These are phyloP conservation scores for Nakaseomyces glabratus DNA, from an alignment of 1,139 yeast genomes.

Conservation along the genomic window DNA sequence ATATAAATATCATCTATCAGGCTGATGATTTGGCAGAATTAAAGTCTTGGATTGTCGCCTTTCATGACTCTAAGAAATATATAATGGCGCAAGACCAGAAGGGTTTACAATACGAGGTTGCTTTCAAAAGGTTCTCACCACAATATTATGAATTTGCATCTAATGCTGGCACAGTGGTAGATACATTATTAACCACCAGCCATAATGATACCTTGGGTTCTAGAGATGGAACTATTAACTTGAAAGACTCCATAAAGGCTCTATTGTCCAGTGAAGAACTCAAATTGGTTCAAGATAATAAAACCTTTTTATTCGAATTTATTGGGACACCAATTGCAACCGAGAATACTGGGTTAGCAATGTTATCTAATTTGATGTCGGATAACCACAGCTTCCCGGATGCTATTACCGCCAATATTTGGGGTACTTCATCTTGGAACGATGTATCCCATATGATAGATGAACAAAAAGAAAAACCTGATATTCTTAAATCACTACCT, in stretches of 20 bases:
- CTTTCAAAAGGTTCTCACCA: conserved; percentile 65
- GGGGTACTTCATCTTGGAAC: conserved; percentile 90
- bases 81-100: conserved; percentile 29
- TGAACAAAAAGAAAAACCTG: background rate
- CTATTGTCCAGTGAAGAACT: conserved; percentile 9
- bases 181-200: conserved; percentile 34
- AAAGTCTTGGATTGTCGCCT: conserved; percentile 68
- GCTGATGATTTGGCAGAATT: conserved; percentile 67
- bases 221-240: conserved; percentile 9
- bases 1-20: conserved; percentile 50
- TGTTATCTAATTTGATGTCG: conserved; percentile 54
- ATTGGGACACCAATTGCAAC: conserved; percentile 65
- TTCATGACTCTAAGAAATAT: conserved; percentile 49
- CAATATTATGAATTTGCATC: conserved; percentile 64
- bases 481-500: conserved; percentile 5
- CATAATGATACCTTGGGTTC: conserved; percentile 26
- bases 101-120: conserved; percentile 38
- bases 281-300: conserved; percentile 10
- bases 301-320: conserved; percentile 14
- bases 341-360: conserved; percentile 56
- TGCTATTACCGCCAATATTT: conserved; percentile 77
- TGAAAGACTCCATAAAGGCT: conserved; percentile 10
- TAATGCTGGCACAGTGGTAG: conserved; percentile 49
- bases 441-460: conserved; percentile 39
- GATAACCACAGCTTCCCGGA: conserved; percentile 57